Base-by-base conservation (phyloP, 2,329 filamentous ascomycete species). In the Fusarium penzigii region DNA sequence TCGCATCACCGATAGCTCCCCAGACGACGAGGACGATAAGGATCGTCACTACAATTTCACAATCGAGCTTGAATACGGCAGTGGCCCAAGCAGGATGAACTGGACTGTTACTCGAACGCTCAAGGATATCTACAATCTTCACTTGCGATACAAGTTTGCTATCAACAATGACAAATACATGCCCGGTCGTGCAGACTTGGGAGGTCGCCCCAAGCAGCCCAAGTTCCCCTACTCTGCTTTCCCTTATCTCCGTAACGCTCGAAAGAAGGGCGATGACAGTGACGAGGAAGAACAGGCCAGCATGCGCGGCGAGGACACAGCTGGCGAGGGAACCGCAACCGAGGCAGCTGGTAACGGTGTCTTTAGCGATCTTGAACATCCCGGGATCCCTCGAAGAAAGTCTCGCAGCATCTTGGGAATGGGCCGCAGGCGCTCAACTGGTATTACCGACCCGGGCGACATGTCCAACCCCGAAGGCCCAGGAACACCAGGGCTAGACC, bases 11-110 rank as follows among this genome's bases (percentile, higher is more conserved):
- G 90, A 97, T 65, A 96, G 91, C 64, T 77, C 79, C 11, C 84
- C 85, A 11, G 82, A 86, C 54, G 85, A 89, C 41, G 85, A 82
- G 50, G 80, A 81, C 48, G 79, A 81, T 52, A 81, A 76, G 59
- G 80, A 85, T 56, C 76, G 92, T 29, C 94, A 97, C 71, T 86
- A 90, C 65, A 81, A 94, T 9, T 96, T 97, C 70, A 88, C 87
- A 42, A 92, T 99, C 50, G 91, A 96, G 63, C 78, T 99, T 14
- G 94, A 99, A 69, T 99, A 99, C 69, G 94, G 94, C 13, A 97
- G 90, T 68, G 95, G 94, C 1, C 84, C 94, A 50, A 97, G 93
- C 49, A 84, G 94, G 51, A 97, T 99, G 95, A 90, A 90, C 67
- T 99, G 94, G 94, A 87, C 90, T 16, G 90, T 99, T 52, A 86